phyloP scores from a whole-genome alignment of 768 basidiomycete species.

The Rhodotorula taiwanensis region DNA sequence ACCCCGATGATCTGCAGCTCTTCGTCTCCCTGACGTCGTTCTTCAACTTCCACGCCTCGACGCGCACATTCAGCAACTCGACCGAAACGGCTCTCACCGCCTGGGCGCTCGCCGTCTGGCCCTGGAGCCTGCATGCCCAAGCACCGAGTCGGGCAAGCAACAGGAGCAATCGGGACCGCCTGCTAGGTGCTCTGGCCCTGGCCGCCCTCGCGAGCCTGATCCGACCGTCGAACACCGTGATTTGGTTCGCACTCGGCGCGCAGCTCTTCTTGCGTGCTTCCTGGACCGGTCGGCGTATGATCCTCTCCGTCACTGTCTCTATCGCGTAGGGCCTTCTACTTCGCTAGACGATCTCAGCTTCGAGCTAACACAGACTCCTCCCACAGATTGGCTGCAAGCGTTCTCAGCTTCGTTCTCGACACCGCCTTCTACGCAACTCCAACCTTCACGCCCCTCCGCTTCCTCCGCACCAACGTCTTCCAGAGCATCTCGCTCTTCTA shows the following conservation, averaged over 20 bases:
- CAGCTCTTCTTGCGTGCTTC: background rate
- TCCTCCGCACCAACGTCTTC: slow-evolving; percentile 73
- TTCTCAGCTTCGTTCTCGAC: slow-evolving; percentile 52
- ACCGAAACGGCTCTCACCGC: slow-evolving; percentile 80
- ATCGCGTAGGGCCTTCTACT: slow-evolving; percentile 7
- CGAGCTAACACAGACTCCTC: background rate
- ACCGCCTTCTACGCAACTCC: slow-evolving; percentile 60
- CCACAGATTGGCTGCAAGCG: background rate
- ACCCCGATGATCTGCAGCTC: background rate
- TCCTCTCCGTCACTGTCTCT: accelerated
- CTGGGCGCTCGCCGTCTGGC: slow-evolving; percentile 69
- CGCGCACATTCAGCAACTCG: slow-evolving; percentile 86
- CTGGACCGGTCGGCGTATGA: accelerated
- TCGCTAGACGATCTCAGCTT: too few species aligned
- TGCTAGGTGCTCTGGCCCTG: slow-evolving; percentile 50
- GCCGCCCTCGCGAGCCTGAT: slow-evolving; percentile 73
- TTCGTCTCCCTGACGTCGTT: slow-evolving; percentile 71
- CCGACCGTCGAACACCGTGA: slow-evolving; percentile 78
- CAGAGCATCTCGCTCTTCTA: slow-evolving; percentile 80
- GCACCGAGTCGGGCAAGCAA: too few species aligned
- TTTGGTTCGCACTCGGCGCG: slow-evolving; percentile 69
- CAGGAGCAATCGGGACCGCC: background rate
- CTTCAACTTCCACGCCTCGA: slow-evolving; percentile 75
- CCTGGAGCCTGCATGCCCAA: slow-evolving; percentile 38
- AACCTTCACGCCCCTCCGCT: slow-evolving; percentile 71